A percentile compares a stretch with the other conserved stretches of the same genome.
These are phyloP conservation scores for Akebia trifoliata DNA, from an alignment of 164 flowering plant species.

Conservation along the genomic window DNA sequence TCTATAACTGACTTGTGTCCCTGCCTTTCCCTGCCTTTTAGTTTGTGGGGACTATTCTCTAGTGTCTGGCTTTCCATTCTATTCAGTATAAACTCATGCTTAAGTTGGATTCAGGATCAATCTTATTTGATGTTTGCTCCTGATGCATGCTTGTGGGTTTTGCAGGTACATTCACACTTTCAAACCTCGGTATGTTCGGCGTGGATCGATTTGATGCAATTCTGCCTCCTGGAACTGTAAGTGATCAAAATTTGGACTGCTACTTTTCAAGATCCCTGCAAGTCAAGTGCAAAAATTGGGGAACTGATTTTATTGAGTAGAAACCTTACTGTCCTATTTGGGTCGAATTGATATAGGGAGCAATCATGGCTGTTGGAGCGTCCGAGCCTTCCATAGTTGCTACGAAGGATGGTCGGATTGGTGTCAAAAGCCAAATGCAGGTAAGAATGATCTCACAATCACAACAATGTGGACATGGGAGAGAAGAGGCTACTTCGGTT, in stretches of 20 bases:
- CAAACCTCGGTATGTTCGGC: constrained; percentile 98
- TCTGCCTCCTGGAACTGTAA: constrained; percentile 95
- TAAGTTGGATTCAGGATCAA: too few species aligned
- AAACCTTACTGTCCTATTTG: not conserved
- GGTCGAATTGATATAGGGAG: constrained; percentile 51
- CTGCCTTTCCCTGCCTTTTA: too few species aligned
- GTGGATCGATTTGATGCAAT: constrained; percentile 99
- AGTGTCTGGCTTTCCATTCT: too few species aligned
- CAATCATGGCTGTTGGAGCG: constrained; percentile 97
- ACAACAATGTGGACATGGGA: too few species aligned
- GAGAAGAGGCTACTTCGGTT: too few species aligned
- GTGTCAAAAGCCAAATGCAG: constrained; percentile 92
- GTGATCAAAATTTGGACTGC: constrained; percentile 23
- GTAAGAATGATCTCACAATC: constrained; percentile 25
- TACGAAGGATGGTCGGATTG: constrained; percentile 79
- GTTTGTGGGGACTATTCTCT: too few species aligned
- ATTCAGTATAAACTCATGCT: too few species aligned
- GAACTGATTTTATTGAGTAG: too few species aligned
- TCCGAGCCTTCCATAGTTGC: constrained; percentile 74
- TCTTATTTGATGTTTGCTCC: constrained; percentile 4
- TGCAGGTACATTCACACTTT: constrained; percentile 92
- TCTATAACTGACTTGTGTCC: too few species aligned
- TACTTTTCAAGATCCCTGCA: not conserved
- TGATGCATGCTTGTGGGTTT: constrained; percentile 14
- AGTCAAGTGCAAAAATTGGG: not conserved